phyloP scores from a whole-genome alignment of 2,329 filamentous ascomycete species.

The Colletotrichum cereale region DNA sequence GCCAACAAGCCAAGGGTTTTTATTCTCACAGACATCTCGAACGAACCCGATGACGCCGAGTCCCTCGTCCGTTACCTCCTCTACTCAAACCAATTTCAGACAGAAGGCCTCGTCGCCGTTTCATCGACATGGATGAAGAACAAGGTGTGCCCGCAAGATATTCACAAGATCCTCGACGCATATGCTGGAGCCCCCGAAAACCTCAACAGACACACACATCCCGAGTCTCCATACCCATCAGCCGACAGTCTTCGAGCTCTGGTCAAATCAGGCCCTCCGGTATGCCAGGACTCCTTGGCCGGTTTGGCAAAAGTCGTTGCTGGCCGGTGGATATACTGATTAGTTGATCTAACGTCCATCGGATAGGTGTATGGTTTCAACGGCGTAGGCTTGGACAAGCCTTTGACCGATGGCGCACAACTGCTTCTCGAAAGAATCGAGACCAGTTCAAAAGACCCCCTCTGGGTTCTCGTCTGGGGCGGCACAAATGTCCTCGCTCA shows the following conservation, averaged over 20 bases:
- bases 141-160: conserved; percentile 56
- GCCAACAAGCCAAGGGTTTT: conserved; percentile 52
- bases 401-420: conserved; percentile 54
- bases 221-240: conserved; percentile 56
- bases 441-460: conserved; percentile 50
- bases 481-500: conserved; percentile 66
- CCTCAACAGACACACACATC: conserved; percentile 61
- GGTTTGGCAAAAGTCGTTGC: background rate
- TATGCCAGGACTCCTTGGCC: conserved; percentile 37
- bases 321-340: background rate
- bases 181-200: conserved; percentile 60
- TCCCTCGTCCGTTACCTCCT: conserved; percentile 59
- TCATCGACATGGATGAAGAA: conserved; percentile 61
- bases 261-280: conserved; percentile 53
- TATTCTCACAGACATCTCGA: conserved; percentile 58
- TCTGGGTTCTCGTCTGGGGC: conserved; percentile 67
- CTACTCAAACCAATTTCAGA: conserved; percentile 61
- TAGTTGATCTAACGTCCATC: background rate
- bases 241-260: conserved; percentile 51
- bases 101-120: conserved; percentile 57
- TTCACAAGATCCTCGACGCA: conserved; percentile 58
- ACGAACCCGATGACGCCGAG: conserved; percentile 60
- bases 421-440: conserved; percentile 54
- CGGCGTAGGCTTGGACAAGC: conserved; percentile 47
- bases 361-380: conserved; percentile 50